phyloP scores from a whole-genome alignment of 2,329 filamentous ascomycete genomes.

The Trichothecium sympodiale region DNA sequence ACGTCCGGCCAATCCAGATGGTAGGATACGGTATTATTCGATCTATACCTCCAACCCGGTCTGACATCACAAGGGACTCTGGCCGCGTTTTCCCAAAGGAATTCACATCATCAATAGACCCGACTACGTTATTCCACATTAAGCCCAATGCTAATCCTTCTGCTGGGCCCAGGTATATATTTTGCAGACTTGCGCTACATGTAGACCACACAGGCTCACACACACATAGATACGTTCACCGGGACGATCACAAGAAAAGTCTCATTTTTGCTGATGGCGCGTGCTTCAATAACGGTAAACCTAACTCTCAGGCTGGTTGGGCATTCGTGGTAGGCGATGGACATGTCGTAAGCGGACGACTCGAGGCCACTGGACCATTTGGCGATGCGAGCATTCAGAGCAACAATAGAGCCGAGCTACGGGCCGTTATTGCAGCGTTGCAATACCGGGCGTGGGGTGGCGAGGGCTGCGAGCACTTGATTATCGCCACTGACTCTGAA shows the following conservation, averaged over 20 bases:
- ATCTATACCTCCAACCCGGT: neutral
- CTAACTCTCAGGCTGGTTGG: conserved; percentile 27
- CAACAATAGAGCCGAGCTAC: conserved; percentile 44
- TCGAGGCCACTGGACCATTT: conserved; percentile 31
- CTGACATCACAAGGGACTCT: neutral
- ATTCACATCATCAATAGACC: conserved; percentile 16
- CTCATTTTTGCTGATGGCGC: conserved; percentile 36
- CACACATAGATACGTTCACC: conserved; percentile 18
- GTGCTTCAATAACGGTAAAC: conserved; percentile 29
- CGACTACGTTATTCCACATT: conserved; percentile 15
- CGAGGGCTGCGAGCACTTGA: conserved; percentile 27
- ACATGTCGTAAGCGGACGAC: conserved; percentile 15
- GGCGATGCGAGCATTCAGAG: conserved; percentile 26
- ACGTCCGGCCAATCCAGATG: neutral
- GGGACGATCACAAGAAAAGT: conserved; percentile 13
- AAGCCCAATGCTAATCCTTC: conserved; percentile 10
- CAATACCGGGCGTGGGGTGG: conserved; percentile 28
- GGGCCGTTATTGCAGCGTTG: conserved; percentile 39
- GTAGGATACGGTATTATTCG: neutral
- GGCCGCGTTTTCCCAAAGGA: conserved; percentile 15
- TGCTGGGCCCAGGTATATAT: neutral
- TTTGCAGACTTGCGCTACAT: too few relatives aligned
- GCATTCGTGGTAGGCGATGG: conserved; percentile 16
- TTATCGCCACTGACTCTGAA: conserved; percentile 42
- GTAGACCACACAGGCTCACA: neutral